Evolutionary conservation across 306 rosid genomes (phyloP), one percentile per base, ranked within the genome.

Genomic region (Dryas alaskensis): DNA sequence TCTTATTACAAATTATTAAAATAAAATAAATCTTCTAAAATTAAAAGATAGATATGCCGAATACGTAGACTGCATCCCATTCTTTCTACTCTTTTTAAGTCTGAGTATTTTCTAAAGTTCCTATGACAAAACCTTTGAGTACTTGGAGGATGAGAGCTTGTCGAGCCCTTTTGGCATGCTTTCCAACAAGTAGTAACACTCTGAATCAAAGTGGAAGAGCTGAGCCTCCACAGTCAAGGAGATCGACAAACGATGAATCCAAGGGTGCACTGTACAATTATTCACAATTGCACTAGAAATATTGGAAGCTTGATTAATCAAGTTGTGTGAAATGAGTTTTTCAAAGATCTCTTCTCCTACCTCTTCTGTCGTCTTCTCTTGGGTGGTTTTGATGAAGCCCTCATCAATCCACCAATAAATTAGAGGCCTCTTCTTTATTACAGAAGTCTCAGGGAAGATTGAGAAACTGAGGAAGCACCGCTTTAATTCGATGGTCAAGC

Each of bases 391-490:
- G 31, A 79, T 37, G 47, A 79, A 66, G 13, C 80, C 78, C 60
- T 79, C 82, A 2, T 79, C 85, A 5, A 45, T 66, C 85, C 85
- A 81, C 85, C 76, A 81, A 45, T 81, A 81, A 13, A 79, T 73
- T 7, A 77, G 27, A 58, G 58, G 73, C 81, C 75, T 60, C 65
- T 77, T 77, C 75, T 67, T 81, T 5, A 77, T 37, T 6, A 43
- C 43, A 16, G 47, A 68, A 31, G 49, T 27, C 17, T 43, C 73
- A 1, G 79, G 66, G 45, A 81, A 77, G 6, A 81, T 16, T 0
- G 85, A 50, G 19, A 77, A 43, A 10, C 55, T 45, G 45, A 77
- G 19, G 22, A 74, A 73, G 55, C 85, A 81, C n/a, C 68, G 4
- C 60, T 27, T 77, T 6, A 54, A 10, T 4, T 54, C 43, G n/a